phyloP scores from a whole-genome alignment of 768 basidiomycete genomes.

The Megacollybia marginata region DNA sequence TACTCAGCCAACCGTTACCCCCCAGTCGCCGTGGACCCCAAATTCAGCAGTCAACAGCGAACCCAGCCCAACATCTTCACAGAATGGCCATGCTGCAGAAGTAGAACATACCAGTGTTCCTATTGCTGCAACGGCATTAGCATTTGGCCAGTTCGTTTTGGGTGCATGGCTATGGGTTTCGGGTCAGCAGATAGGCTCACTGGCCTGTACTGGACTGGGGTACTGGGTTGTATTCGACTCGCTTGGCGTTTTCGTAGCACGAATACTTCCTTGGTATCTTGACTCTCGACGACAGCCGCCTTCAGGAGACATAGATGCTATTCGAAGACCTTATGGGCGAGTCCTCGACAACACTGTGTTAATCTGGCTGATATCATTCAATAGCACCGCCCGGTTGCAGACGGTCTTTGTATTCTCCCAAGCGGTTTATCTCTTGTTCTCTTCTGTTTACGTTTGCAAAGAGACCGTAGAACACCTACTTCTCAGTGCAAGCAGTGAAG shows the following conservation, averaged over 20 bases:
- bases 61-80: not conserved
- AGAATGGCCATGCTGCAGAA: constrained; percentile 2
- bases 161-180: constrained; percentile 81
- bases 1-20: constrained; percentile 52
- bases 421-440: constrained; percentile 89
- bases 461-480: constrained; percentile 93
- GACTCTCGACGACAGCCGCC: constrained; percentile 13
- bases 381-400: constrained; percentile 58
- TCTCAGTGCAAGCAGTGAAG: constrained; percentile 50
- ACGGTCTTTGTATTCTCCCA: constrained; percentile 81
- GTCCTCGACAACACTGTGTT: constrained; percentile 4
- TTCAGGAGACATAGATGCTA: constrained; percentile 29
- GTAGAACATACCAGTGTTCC: not conserved
- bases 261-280: constrained; percentile 38
- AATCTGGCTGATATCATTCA: not conserved
- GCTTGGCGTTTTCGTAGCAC: constrained; percentile 60
- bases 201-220: constrained; percentile 85
- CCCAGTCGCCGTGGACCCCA: constrained; percentile 63
- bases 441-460: constrained; percentile 93
- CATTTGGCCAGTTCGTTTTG: constrained; percentile 46
- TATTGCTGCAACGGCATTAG: constrained; percentile 10
- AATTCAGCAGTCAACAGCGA: constrained; percentile 46
- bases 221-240: constrained; percentile 97
- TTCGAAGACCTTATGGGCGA: constrained; percentile 56
- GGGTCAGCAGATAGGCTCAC: constrained; percentile 82